Percentiles rank a stretch among this genome's conserved stretches.
These are phyloP conservation scores for Diaporthe vexans DNA, from an alignment of 2,329 filamentous ascomycete genomes.

Conservation along the genomic window DNA sequence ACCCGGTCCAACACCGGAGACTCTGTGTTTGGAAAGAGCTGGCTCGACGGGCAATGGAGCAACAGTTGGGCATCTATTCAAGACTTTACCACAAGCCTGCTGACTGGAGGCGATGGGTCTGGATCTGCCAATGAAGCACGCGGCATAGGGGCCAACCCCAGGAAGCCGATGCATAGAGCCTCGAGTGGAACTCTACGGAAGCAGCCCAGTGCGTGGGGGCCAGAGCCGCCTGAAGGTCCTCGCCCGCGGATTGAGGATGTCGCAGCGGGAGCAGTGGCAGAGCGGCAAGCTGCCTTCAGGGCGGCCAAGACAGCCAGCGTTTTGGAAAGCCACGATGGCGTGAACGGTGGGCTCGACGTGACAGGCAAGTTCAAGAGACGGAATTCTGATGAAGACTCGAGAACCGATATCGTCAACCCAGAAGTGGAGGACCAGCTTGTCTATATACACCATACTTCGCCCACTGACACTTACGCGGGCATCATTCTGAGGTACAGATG, in stretches of 20 bases:
- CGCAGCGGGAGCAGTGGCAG: conserved; percentile 66
- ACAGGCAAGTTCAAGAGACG: conserved; percentile 73
- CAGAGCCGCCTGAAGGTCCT: conserved; percentile 57
- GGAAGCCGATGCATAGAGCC: conserved; percentile 51
- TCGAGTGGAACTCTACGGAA: conserved; percentile 46
- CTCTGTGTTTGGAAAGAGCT: conserved; percentile 52
- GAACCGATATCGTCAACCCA: conserved; percentile 60
- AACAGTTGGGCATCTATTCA: conserved; percentile 70
- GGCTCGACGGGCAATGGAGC: conserved; percentile 66
- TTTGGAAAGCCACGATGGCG: conserved; percentile 72
- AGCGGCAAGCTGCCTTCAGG: conserved; percentile 68
- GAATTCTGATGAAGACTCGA: conserved; percentile 74
- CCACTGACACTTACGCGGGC: conserved; percentile 89
- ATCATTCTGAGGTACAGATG: conserved; percentile 93
- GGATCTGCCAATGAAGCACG: conserved; percentile 53
- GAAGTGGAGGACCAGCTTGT: conserved; percentile 83
- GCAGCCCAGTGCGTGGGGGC: conserved; percentile 61
- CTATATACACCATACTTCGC: conserved; percentile 89
- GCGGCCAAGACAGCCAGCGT: conserved; percentile 71
- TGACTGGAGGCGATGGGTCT: conserved; percentile 51
- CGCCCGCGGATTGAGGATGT: conserved; percentile 62
- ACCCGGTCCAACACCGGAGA: conserved; percentile 28
- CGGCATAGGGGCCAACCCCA: conserved; percentile 48
- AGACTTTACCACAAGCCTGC: conserved; percentile 64
- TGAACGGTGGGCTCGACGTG: conserved; percentile 70